These are phyloP conservation scores for Saprolegnia diclina DNA, from an alignment of 352 stramenopile genomes.

Conservation along the genomic window DNA sequence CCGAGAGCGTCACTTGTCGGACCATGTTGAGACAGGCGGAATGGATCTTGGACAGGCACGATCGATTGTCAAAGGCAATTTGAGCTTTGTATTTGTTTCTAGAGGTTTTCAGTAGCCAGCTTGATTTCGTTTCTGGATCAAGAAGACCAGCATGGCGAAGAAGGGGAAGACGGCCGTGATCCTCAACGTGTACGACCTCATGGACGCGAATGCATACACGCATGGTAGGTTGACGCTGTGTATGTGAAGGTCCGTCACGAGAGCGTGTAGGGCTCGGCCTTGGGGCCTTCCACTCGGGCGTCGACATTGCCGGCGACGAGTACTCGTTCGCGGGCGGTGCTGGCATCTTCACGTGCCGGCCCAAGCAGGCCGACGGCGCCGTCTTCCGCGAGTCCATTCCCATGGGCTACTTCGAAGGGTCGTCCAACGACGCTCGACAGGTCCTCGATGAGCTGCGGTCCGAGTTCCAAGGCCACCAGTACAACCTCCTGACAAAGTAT, in stretches of 20 bases:
- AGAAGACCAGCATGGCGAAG: not conserved
- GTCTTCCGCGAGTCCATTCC: constrained; percentile 85
- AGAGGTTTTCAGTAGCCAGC: not conserved
- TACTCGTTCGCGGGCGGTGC: constrained; percentile 90
- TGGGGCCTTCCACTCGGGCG: constrained; percentile 88
- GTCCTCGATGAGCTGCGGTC: constrained; percentile 79
- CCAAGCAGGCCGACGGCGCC: constrained; percentile 68
- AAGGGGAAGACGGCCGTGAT: constrained; percentile 57
- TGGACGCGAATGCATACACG: constrained; percentile 86
- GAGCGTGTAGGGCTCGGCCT: constrained; percentile 43
- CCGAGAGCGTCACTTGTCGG: not conserved
- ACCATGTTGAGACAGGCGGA: not conserved
- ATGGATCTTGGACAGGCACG: not conserved
- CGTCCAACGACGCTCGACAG: constrained; percentile 62
- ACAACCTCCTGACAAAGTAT: constrained; percentile 88
- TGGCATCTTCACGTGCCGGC: constrained; percentile 81
- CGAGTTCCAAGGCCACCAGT: constrained; percentile 82
- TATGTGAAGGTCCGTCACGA: constrained; percentile 7
- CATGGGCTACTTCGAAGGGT: constrained; percentile 86
- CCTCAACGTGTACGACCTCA: constrained; percentile 92
- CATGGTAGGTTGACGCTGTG: constrained; percentile 35
- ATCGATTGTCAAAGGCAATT: not conserved
- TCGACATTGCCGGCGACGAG: constrained; percentile 89
- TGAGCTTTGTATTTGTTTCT: not conserved
- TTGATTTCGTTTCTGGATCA: not conserved